Evolutionary conservation across 441 rosid genomes (phyloP), one percentile per base, ranked within the genome.

Genomic region (Erodium trifolium): DNA sequence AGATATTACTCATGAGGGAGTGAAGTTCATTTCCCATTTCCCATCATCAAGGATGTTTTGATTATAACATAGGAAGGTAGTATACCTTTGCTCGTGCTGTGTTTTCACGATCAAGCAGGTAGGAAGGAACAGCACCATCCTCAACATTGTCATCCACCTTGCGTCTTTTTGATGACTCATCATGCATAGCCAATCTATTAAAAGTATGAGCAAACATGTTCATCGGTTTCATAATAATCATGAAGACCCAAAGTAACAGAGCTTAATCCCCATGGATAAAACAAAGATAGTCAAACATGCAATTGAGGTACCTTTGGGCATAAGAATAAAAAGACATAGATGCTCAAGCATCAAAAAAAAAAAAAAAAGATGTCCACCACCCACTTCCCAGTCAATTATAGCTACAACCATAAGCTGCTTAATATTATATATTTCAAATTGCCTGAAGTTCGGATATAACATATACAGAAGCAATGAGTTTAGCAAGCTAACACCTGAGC

Each of bases 81-180:
- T 68, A 13, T 76, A 84, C 98, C 86, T 90, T 94, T n/a, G 96
- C 96, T 16, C 97, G 84, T 27, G 87, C 73, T 11, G 98, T 88
- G 10, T 75, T 78, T 66, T 91, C 97, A 81, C 98, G 96, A 78
- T 92, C 99, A 74, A 94, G 81, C 11, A 94, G 87, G 82, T 94
- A 88, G 68, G 98, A 89, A 71, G 99, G 99, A 80, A 87, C 74
- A 78, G 94, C 99, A 78, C 97, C 98, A 14, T 94, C 96, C 11
- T 68, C 85, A 67, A 94, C 93, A 39, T 91, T 77, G 67, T 92
- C 96, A 72, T 92, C 98, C 68, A 78, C 88, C 81, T 88, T 90
- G 72, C 98, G 86, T 80, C 98, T 84, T 23, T 84, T 79, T 39
- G 91, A 75, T 70, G 96, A 92, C 76, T 87, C 94, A 69, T 85